phyloP scores from a whole-genome alignment of 805 yeast species.

The Limtongia smithiae region DNA sequence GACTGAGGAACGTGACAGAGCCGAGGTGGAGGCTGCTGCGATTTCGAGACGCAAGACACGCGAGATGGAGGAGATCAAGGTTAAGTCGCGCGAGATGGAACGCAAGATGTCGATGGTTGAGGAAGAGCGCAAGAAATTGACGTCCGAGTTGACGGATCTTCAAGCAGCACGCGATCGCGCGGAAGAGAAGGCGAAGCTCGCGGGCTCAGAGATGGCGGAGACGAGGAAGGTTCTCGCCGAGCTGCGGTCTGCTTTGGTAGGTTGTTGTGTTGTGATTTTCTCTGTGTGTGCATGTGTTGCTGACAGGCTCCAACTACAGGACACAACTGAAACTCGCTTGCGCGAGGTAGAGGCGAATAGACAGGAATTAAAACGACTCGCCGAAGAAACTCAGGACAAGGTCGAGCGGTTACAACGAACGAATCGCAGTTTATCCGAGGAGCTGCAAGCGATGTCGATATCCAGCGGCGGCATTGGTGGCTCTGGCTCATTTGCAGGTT shows the following conservation, averaged over 20 bases:
- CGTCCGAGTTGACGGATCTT: conserved; percentile 27
- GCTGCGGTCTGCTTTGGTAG: conserved; percentile 30
- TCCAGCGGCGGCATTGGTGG: conserved; percentile 25
- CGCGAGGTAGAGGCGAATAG: conserved; percentile 35
- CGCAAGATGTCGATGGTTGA: conserved; percentile 32
- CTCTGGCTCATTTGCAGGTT: background rate
- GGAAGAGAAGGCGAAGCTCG: conserved; percentile 28
- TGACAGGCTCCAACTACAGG: conserved; percentile 4
- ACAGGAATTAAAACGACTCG: conserved; percentile 36
- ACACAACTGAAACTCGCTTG: conserved; percentile 32
- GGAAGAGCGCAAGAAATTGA: conserved; percentile 26
- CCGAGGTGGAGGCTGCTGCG: conserved; percentile 53
- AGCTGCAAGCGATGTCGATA: conserved; percentile 34
- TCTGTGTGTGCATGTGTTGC: background rate
- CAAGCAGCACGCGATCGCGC: conserved; percentile 31
- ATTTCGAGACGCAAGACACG: conserved; percentile 54
- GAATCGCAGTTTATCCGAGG: conserved; percentile 37
- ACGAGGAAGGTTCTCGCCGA: conserved; percentile 25
- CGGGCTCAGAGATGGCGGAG: conserved; percentile 36
- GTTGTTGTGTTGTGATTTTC: background rate
- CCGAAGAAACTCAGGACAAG: conserved; percentile 38
- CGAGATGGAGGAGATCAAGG: conserved; percentile 61
- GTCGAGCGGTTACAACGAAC: conserved; percentile 38
- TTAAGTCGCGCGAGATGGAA: conserved; percentile 44
- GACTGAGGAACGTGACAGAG: conserved; percentile 57